Conservation (phyloP, 805 yeast genomes). For the Sugiyamaella boreocaroliniensis region DNA sequence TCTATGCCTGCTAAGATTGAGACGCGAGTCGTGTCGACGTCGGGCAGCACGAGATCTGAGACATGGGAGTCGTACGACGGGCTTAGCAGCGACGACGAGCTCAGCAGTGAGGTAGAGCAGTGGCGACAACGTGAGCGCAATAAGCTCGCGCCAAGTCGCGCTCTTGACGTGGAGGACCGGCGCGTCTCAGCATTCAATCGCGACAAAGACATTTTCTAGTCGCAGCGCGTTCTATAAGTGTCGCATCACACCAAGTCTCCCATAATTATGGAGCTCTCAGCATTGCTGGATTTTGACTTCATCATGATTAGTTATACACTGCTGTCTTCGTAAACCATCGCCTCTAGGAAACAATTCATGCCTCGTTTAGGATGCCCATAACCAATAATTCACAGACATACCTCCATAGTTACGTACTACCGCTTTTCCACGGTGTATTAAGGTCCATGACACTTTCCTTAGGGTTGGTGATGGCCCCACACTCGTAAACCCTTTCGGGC, state of each 20-base stretch:
- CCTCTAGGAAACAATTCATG: too few species aligned
- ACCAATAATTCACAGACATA: too few species aligned
- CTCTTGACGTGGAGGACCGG: neutral
- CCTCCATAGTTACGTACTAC: too few species aligned
- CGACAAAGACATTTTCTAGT: constrained; percentile 24
- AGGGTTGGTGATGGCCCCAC: too few species aligned
- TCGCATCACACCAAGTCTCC: too few species aligned
- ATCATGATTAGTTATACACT: too few species aligned
- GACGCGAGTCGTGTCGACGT: constrained; percentile 2
- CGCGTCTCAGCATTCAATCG: constrained; percentile 23
- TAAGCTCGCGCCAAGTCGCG: constrained; percentile 6
- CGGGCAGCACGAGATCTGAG: constrained; percentile 12
- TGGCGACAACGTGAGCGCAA: constrained; percentile 16
- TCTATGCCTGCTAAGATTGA: neutral
- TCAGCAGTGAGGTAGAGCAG: constrained; percentile 8
- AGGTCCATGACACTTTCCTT: too few species aligned
- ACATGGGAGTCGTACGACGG: constrained; percentile 19
- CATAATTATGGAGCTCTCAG: too few species aligned
- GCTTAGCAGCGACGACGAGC: constrained; percentile 18
- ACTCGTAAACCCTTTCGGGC: neutral
- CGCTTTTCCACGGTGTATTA: too few species aligned
- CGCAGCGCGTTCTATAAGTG: too few species aligned
- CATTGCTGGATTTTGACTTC: too few species aligned
- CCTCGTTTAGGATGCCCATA: too few species aligned
- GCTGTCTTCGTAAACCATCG: neutral